Evolutionary conservation across 495 filamentous ascomycete species (phyloP).

Genomic region (Penicillium pulvis): DNA sequence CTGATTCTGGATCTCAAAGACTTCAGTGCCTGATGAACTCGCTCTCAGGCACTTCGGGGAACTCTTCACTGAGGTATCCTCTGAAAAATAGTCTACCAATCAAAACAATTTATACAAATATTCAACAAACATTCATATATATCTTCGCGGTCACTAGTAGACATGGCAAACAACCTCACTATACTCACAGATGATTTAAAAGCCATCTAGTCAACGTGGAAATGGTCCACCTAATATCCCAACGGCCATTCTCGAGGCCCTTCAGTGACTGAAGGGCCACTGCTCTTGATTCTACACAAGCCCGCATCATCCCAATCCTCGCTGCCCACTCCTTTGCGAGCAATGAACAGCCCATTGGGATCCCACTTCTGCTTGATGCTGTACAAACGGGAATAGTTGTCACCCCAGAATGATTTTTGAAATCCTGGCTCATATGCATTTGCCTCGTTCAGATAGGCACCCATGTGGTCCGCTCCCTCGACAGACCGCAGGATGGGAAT

Average conservation of each 20-base stretch:
- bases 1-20: not conserved
- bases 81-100: not conserved
- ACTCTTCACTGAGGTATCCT: constrained; percentile 3
- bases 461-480: constrained; percentile 33
- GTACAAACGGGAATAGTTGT: constrained; percentile 47
- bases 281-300: constrained; percentile 19
- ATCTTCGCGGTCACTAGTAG: not conserved
- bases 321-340: constrained; percentile 32
- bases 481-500: constrained; percentile 47
- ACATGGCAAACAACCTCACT: not conserved
- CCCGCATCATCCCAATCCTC: constrained; percentile 39
- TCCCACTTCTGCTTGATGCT: constrained; percentile 44
- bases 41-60: not conserved
- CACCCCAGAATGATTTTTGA: constrained; percentile 52
- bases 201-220: not conserved
- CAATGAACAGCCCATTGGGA: constrained; percentile 31
- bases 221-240: not conserved
- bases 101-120: not conserved
- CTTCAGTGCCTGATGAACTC: constrained; percentile 1
- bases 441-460: constrained; percentile 54
- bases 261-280: not conserved
- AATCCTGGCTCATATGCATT: constrained; percentile 48
- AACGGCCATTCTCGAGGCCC: not conserved
- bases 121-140: not conserved
- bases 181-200: not conserved